Evolutionary conservation across 2,329 filamentous ascomycete species (phyloP), one percentile per base, ranked within the genome.

Genomic region (Aspergillus costaricaensis): DNA sequence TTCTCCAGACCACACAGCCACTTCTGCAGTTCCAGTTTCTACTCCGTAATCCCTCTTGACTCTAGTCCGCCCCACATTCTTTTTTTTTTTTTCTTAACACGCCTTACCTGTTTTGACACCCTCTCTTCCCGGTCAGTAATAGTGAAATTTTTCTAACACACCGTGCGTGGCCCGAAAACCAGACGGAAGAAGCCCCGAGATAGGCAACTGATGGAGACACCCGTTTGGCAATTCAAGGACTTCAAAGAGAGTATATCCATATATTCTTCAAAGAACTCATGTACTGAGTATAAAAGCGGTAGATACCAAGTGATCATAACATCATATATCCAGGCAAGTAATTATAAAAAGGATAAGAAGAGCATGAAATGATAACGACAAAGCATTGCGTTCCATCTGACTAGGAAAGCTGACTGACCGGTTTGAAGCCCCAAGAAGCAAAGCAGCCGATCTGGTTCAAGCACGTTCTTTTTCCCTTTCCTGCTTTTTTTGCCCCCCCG

Each of bases 381-480:
- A 48, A 59, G 49, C 14, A 36, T 36, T 57, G 50, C 49, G 64
- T 59, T 63, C 63, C 52, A 47, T 55, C 39, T 27, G 39, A 66
- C 62, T 62, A 39, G 38, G 23, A 60, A 57, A 60, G 32, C 32
- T 36, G 32, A 36, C 60, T 54, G 60, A 44, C 59, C 61, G 62
- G 62, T 63, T 36, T 49, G 47, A 64, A 67, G 63, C 62, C 62
- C 64, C 63, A 64, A 36, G 19, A 39, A 65, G 63, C 49, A 61
- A 62, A 67, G 63, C 61, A 67, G 61, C 57, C 64, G 65, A 66
- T 68, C 64, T 65, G 58, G 59, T 55, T 60, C 63, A 61, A 68
- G 65, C 67, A 68, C 67, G 64, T 68, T 68, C 68, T 70, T 65
- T 64, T 65, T 60, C 43, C 52, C 52, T 44, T 55, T 55, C 41